Conservation (phyloP, 2,329 filamentous ascomycete genomes). For the Aureobasidium leucospermi region DNA sequence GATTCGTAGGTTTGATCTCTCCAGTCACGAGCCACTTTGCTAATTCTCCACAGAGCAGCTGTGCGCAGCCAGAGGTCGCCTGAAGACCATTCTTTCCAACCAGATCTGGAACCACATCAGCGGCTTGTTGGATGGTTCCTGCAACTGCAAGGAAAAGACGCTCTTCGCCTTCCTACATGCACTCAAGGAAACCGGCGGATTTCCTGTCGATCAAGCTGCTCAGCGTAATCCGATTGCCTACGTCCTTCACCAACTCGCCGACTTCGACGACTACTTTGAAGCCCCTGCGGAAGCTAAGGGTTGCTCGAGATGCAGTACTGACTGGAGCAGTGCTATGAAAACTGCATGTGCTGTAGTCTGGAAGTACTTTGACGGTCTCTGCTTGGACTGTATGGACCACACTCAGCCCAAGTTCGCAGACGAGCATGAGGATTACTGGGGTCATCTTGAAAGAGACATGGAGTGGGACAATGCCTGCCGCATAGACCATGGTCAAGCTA, state of each 20-base stretch:
- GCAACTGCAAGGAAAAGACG: not conserved
- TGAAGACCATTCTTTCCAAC: constrained; percentile 18
- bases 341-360: too few species aligned
- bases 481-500: constrained; percentile 23
- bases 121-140: not conserved
- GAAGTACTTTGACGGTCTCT: too few species aligned
- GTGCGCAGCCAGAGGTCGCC: constrained; percentile 6
- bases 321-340: too few species aligned
- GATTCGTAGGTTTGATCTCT: not conserved
- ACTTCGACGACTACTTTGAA: not conserved
- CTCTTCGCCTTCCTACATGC: not conserved
- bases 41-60: too few species aligned
- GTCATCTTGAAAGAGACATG: constrained; percentile 14
- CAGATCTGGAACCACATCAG: not conserved
- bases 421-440: constrained; percentile 22
- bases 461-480: constrained; percentile 25
- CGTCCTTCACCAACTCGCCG: not conserved
- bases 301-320: too few species aligned
- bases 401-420: constrained; percentile 15
- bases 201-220: not conserved
- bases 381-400: constrained; percentile 26
- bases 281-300: not conserved
- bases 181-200: not conserved
- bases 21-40: too few species aligned
- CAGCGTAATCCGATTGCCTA: not conserved